A percentile compares a stretch with the other conserved stretches of the same genome.
phyloP scores from a whole-genome alignment of 768 basidiomycete genomes.

The Suillus alpinus region DNA sequence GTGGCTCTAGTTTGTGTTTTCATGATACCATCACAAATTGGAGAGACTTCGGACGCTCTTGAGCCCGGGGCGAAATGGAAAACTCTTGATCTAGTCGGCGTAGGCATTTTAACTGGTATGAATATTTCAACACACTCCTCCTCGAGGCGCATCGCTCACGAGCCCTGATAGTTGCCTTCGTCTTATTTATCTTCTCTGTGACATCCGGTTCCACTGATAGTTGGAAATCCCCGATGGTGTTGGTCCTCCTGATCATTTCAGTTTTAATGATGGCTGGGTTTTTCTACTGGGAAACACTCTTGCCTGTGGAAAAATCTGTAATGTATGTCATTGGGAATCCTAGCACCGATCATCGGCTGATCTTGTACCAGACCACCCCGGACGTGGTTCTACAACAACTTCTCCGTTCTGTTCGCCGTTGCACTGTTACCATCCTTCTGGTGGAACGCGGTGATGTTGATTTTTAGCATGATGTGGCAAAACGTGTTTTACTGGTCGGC shows the following conservation, averaged over 20 bases:
- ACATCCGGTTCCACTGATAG: constrained; percentile 46
- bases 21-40: constrained; percentile 30
- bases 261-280: constrained; percentile 39
- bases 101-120: constrained; percentile 35
- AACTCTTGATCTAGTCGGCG: constrained; percentile 37
- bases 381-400: constrained; percentile 41
- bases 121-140: not conserved
- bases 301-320: constrained; percentile 40
- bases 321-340: constrained; percentile 29
- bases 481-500: constrained; percentile 40
- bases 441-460: constrained; percentile 35
- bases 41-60: not conserved
- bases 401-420: constrained; percentile 34
- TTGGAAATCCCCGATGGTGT: constrained; percentile 44
- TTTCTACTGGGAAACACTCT: constrained; percentile 46
- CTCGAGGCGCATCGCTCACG: too few relatives aligned
- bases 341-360: not conserved
- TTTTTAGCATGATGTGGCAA: constrained; percentile 40
- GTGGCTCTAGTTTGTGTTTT: constrained; percentile 30
- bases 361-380: constrained; percentile 33
- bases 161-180: constrained; percentile 20
- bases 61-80: constrained; percentile 19
- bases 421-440: constrained; percentile 41
- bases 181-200: constrained; percentile 37
- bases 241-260: constrained; percentile 45